A percentile compares a stretch with the other conserved stretches of the same genome.
phyloP scores from a whole-genome alignment of 371 early-diverging fungal species.

The Rhizomucor pusillus region DNA sequence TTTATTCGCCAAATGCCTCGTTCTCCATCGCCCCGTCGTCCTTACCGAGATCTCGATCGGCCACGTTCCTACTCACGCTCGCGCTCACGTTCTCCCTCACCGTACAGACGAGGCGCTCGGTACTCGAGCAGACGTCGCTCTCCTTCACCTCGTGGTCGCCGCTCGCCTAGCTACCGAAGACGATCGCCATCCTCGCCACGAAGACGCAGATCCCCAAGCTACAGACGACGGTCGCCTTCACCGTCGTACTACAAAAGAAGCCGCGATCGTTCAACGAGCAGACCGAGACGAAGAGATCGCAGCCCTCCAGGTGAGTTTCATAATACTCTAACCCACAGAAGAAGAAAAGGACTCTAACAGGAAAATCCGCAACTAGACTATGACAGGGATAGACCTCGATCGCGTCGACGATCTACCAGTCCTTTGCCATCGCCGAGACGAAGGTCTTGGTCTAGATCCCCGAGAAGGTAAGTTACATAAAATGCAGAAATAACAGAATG shows the following conservation, averaged over 20 bases:
- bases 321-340: not conserved
- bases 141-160: not conserved
- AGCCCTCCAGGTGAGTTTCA: no score
- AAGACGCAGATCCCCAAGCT: not conserved
- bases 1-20: not conserved
- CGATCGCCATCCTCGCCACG: not conserved
- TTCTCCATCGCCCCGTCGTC: not conserved
- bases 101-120: no score
- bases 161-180: not conserved
- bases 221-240: not conserved
- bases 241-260: not conserved
- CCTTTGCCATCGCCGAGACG: no score
- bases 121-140: not conserved
- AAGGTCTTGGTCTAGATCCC: no score
- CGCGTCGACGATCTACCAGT: no score
- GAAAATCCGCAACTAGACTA: no score
- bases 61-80: not conserved
- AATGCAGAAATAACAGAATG: no score
- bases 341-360: no score
- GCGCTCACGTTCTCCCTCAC: not conserved
- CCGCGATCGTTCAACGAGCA: no score
- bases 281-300: no score
- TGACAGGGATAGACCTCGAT: no score
- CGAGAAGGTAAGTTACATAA: no score
- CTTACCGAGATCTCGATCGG: conserved; percentile 6